Evolutionary conservation across 2,329 filamentous ascomycete species (phyloP), one percentile per base, ranked within the genome.

Genomic region (Cladosporium halotolerans): DNA sequence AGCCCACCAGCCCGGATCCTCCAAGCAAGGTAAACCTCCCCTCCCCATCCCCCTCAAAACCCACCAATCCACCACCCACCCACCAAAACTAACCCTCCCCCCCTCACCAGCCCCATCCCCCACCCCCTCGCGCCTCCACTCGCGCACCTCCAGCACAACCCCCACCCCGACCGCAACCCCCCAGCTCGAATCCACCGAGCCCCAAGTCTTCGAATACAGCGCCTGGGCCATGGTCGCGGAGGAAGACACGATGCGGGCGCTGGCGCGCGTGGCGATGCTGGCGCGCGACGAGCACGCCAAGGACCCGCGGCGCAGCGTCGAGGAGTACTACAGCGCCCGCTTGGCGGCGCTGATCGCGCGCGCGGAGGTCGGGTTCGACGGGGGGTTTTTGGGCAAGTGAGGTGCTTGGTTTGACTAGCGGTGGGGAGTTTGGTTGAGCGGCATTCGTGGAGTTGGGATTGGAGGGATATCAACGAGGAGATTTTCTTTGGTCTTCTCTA

Each of bases 211-310:
- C 2, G 68, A 71, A 58, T 55, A 62, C 36, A 60, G 50, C 42
- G 61, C 59, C 33, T 70, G 68, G 68, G 58, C 57, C 3, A 56
- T 60, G 2, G 56, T 65, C n/a, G 62, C 68, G 5, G 62, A 66
- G 44, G 63, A 66, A 11, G 63, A 66, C 28, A 45, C 69, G 7
- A 52, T 53, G 9, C 54, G 53, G 5, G 63, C 54, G 9, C 53
- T 70, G 9, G 55, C 59, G 41, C 66, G 68, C 28, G 57, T 71
- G 8, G 60, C 57, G 4, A 64, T 63, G 55, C 56, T 67, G 6
- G 68, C 68, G 2, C 45, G 58, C 7, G 68, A 70, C 50, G 62
- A 66, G 56, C 56, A 65, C 52, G 55, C 59, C 47, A 53, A 55
- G 8, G 60, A 69, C 13, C 55, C 57, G 2, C 23, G 39, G 6